Evolutionary conservation across 1,284 basidiomycete species (phyloP), one percentile per base, ranked within the genome.

Genomic region (Cerioporus squamosus): DNA sequence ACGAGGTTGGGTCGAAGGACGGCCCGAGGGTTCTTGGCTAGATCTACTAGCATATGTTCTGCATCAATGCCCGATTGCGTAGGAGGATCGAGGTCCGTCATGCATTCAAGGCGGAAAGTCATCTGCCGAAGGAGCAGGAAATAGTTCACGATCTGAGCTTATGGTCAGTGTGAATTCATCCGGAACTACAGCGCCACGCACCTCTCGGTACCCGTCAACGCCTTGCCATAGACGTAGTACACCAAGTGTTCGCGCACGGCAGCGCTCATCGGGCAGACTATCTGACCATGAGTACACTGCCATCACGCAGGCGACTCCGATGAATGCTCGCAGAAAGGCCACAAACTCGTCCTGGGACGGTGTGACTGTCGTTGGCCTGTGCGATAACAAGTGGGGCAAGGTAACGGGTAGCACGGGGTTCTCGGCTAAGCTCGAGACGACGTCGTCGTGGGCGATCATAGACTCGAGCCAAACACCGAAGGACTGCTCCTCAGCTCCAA

Each of bases 221-320:
- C 74, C 77, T 72, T 92, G 90, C 91, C 91, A 93, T 29, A 91
- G 61, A 17, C 83, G 79, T 51, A 92, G 59, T 12, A 91, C 78
- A 9, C 80, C 82, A 8, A 92, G 70, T 0, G 81, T 78, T 44
- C 85, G 80, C 64, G 89, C 86, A 8, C 87, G 79, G 66, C 87
- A 88, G 17, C 72, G 70, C 56, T 83, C 80, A 59, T 86, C 81
- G 1, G 86, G 86, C n/a, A 90, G 74, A 68, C 87, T 88, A 66
- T 92, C 90, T 18, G 90, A 83, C 87, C 89, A 93, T 7, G 87
- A 87, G 67, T 86, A 87, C n/a, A 90, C 87, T 1, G 85, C 85
- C n/a, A 93, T 72, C 10, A 90, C 84, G 47, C 80, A 79, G 3
- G 85, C 79, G 4, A 91, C 79, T 7, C 90, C 90, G 46, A 91